Conservation (phyloP, 176 grass and related monocot genomes). For the Elymus sibiricus region DNA sequence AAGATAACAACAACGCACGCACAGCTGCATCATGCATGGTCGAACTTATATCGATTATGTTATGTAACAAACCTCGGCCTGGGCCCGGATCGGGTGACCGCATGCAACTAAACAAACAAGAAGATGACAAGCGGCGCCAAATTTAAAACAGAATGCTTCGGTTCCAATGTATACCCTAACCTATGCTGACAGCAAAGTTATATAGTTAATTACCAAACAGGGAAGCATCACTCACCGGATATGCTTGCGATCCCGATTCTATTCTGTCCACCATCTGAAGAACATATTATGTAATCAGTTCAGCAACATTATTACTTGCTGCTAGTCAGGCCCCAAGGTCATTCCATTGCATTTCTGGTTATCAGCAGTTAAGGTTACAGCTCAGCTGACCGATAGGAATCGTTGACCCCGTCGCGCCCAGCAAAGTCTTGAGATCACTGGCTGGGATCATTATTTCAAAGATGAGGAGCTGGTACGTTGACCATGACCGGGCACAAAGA, state of each 20-base stretch:
- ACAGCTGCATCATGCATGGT: not conserved
- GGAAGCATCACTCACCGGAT: not conserved
- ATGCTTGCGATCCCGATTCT: not conserved
- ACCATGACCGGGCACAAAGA: not conserved
- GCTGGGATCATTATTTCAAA: not conserved
- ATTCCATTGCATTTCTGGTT: not conserved
- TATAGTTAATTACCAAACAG: not conserved
- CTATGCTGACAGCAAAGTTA: not conserved
- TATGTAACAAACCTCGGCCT: not conserved
- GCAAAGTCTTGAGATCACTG: not conserved
- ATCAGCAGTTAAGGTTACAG: not conserved
- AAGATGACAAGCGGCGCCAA: not conserved
- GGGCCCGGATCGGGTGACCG: not conserved
- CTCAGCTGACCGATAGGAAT: not conserved
- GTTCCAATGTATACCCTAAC: not conserved
- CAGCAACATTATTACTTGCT: too few species aligned
- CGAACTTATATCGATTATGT: not conserved
- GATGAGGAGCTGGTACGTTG: not conserved
- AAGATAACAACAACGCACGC: not conserved
- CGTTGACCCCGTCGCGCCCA: not conserved
- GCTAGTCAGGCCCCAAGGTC: not conserved
- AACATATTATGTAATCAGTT: not conserved
- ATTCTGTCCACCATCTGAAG: not conserved
- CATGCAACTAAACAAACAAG: not conserved
- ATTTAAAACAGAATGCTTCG: not conserved